These are phyloP conservation scores for Hydnomerulius pinastri DNA, from an alignment of 768 basidiomycete genomes.

Conservation along the genomic window DNA sequence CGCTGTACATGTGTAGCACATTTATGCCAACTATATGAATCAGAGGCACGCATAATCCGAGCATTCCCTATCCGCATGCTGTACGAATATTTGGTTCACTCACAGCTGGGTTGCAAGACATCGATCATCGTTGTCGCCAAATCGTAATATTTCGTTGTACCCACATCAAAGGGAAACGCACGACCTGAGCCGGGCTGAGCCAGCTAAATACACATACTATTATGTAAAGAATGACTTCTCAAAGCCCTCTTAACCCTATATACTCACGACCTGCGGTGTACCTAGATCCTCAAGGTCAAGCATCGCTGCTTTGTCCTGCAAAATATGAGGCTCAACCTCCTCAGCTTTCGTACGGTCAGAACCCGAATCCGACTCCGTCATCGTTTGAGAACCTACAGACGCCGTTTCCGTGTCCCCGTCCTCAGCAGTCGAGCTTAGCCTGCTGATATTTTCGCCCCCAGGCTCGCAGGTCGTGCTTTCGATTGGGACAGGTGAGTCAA, in stretches of 20 bases:
- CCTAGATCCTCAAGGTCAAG: conserved; percentile 28
- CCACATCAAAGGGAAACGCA: not conserved
- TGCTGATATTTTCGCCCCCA: conserved; percentile 3
- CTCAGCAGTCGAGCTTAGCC: conserved; percentile 8
- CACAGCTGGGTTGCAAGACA: no score
- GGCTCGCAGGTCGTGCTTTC: conserved; percentile 3
- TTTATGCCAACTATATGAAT: no score
- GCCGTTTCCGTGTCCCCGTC: conserved; percentile 23
- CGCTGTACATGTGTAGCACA: no score
- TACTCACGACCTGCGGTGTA: conserved; percentile 15
- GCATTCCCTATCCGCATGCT: no score
- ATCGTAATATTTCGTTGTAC: no score
- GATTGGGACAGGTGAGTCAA: not conserved
- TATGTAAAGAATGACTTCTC: conserved; percentile 10
- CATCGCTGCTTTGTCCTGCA: conserved; percentile 27
- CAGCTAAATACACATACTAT: conserved; percentile 28
- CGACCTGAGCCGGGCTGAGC: no score
- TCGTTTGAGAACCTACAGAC: conserved; percentile 25
- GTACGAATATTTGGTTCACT: no score
- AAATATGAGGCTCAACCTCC: conserved; percentile 25
- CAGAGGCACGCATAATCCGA: no score
- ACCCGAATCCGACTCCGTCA: conserved; percentile 24
- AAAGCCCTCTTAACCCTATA: conserved; percentile 5
- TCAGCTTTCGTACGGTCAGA: conserved; percentile 30
- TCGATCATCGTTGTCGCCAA: no score